Base-by-base conservation (phyloP, 768 basidiomycete species). In the Sarcodon sp. region DNA sequence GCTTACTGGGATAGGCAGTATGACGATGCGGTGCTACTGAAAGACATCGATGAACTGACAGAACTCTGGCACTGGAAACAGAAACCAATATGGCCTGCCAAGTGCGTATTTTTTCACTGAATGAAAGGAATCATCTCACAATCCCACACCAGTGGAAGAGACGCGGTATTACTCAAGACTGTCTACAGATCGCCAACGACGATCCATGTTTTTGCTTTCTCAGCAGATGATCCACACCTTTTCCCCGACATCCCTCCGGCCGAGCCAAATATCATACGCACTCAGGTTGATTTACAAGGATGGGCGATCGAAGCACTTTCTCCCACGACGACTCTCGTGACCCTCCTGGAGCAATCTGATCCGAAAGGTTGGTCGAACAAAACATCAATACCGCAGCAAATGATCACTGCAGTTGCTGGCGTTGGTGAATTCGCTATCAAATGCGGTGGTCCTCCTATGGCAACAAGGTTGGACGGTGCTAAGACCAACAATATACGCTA, bases 281-380 rank as follows among this genome's bases (percentile, higher is more conserved):
- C 88, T 0, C 93, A 98, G 62, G 83, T 94, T n/a, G 92, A 96
- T 60, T 70, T 99, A n/a, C 92, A 91, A 66, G 96, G 94, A 43
- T 98, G 93, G 88, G 88, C 94, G 0, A 91, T 99, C 55, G 94
- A 98, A 64, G 77, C 87, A 0, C 70, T 99, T 7, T 97, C 93
- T 0, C 96, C 94, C 0, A 97, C 80, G 2, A 98, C 96, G 1
- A 96, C 93, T 0, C 77, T 87, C 9, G 79, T 99, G 51, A 96
- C 92, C 0, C 69, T 99, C 1, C 75, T 99, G 4, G 94, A 98
- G 58, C 96, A 98, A 63, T 92, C 89, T 9, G 94, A 99, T 61
- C 92, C 92, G 6, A 89, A 93, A 64, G 92, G 92, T 43, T 97
- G 94, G 93, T 81, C 89, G 5, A 91, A 88, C 66, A 98, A 97